These are phyloP conservation scores for Arthrobotrys entomopaga DNA, from an alignment of 2,329 filamentous ascomycete genomes.

Conservation along the genomic window DNA sequence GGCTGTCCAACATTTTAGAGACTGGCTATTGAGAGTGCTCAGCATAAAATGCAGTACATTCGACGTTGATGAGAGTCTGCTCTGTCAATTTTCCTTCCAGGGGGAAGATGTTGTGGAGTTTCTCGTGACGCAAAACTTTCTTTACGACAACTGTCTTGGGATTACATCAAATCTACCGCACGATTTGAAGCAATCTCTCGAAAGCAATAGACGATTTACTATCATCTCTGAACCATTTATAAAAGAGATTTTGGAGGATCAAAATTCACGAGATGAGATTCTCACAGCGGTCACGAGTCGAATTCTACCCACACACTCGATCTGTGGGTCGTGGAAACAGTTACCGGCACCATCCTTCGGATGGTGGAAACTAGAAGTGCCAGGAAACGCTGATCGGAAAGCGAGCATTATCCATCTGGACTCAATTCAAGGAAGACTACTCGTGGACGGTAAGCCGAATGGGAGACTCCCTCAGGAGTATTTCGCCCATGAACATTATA, in stretches of 20 bases:
- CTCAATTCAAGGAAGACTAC: constrained; percentile 66
- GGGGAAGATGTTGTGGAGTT: constrained; percentile 15
- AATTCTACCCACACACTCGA: not conserved
- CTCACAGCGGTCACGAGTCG: not conserved
- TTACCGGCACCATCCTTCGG: constrained; percentile 20
- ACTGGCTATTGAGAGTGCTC: constrained; percentile 17
- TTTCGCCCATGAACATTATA: constrained; percentile 63
- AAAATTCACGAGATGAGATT: not conserved
- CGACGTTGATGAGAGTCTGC: constrained; percentile 6
- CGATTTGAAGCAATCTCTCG: constrained; percentile 3
- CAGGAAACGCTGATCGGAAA: constrained; percentile 58
- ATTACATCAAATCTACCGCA: not conserved
- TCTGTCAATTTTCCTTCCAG: not conserved
- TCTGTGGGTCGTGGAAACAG: constrained; percentile 5
- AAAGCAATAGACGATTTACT: constrained; percentile 17
- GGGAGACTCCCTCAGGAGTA: constrained; percentile 65
- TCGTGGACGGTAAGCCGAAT: constrained; percentile 67
- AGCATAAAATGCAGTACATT: constrained; percentile 27
- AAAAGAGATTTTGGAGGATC: not conserved
- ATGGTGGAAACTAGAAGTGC: constrained; percentile 58
- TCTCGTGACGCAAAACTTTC: constrained; percentile 18
- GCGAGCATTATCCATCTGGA: constrained; percentile 64
- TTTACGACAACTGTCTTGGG: constrained; percentile 34
- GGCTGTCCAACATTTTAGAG: constrained; percentile 4
- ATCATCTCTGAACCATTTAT: constrained; percentile 1